Base-by-base conservation (phyloP, 495 filamentous ascomycete genomes). In the Bacidia gigantensis region DNA sequence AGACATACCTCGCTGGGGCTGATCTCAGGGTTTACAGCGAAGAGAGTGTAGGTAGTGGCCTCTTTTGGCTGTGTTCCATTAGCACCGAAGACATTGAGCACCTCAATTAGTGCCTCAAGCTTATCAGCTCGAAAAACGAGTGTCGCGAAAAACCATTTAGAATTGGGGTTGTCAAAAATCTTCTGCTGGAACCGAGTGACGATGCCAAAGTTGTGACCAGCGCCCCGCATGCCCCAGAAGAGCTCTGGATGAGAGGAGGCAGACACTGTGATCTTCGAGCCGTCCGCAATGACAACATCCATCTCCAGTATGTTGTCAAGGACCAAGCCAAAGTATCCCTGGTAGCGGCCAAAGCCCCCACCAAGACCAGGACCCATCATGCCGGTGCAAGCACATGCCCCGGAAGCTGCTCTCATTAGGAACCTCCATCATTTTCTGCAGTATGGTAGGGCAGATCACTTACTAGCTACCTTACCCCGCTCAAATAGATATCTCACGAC, bases 121-220 rank as follows among this genome's bases (percentile, higher is more conserved):
- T 55, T 52, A n/a, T 58, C 54, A 11, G n/a, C 7, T n/a, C 46
- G 40, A 43, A 50, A 57, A n/a, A 43, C 18, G 26, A 52, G 26
- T n/a, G 65, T 59, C 22, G 57, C 60, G 18, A 56, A 53, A 9
- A 61, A 59, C 10, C 56, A 22, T 17, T 14, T 23, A 7, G 5
- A 3, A 56, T 50, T 9, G 62, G 56, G 2, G 65, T 54, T 39
- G 59, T 62, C 53, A 64, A 67, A 42, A 2, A 56, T 52, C 35
- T 56, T 48, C 25, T 46, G 26, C 0, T 59, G 70, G 10, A 62
- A 60, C 11, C 54, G 54, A 0, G 66, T 70, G 40, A 59, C 45
- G 11, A 32, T 58, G 44, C 48, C 49, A 53, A 58, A 59, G 12
- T 58, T 59, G 26, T 54, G 50, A 12, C 57, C 57, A 9, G 57